Evolutionary conservation across 805 yeast species (phyloP).

Genomic region (Cyberlindnera suaveolens): DNA sequence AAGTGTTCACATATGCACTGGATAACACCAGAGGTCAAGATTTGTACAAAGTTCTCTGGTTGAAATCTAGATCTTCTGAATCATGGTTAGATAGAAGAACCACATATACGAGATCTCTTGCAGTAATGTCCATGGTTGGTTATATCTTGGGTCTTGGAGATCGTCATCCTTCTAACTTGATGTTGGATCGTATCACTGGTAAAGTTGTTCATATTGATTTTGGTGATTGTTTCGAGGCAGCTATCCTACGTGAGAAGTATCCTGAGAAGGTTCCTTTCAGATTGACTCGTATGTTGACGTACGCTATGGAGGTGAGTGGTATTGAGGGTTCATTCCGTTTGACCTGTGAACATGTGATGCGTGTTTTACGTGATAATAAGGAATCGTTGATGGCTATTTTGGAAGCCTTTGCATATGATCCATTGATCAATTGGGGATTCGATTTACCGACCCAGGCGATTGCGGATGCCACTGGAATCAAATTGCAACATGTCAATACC

Average conservation of each 20-base stretch:
- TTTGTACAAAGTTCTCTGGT: conserved; percentile 90
- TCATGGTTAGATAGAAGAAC: conserved; percentile 98
- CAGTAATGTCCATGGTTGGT: conserved; percentile 99
- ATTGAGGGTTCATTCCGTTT: conserved; percentile 96
- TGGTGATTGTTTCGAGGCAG: conserved; percentile 99
- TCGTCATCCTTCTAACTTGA: conserved; percentile 93
- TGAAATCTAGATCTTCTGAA: conserved; percentile 91
- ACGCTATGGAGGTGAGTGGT: conserved; percentile 99
- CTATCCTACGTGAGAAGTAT: conserved; percentile 89
- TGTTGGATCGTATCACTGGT: conserved; percentile 93
- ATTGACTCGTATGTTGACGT: conserved; percentile 91
- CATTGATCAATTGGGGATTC: conserved; percentile 97
- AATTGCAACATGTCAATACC: conserved; percentile 62
- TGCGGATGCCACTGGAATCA: conserved; percentile 66
- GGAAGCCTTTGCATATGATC: conserved; percentile 98
- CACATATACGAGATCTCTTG: conserved; percentile 90
- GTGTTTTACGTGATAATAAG: conserved; percentile 85
- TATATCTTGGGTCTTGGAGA: conserved; percentile 96
- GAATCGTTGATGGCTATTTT: conserved; percentile 97
- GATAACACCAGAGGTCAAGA: conserved; percentile 97
- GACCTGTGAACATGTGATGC: conserved; percentile 96
- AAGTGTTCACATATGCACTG: conserved; percentile 91
- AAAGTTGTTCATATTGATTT: conserved; percentile 96
- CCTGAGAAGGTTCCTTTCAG: conserved; percentile 99
- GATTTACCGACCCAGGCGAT: conserved; percentile 82